Conservation (phyloP, 1,284 basidiomycete genomes). For the Puccinia horiana region DNA sequence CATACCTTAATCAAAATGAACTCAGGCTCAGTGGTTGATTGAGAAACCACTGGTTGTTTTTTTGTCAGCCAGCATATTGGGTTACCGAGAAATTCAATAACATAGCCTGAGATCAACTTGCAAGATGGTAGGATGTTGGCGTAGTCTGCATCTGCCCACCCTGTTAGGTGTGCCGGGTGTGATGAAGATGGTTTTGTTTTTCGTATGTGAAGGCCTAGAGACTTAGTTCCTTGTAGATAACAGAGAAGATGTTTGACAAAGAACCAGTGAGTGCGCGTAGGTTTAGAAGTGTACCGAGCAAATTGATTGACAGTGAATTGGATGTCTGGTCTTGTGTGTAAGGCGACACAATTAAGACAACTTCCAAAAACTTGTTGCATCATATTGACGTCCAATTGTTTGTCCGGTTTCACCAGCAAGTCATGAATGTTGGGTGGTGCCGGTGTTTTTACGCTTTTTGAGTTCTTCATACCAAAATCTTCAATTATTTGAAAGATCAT, state of each 20-base stretch:
- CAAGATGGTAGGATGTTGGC: neutral
- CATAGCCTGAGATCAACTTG: neutral
- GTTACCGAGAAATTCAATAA: neutral
- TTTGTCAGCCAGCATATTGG: neutral
- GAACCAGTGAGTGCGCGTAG: slow-evolving; percentile 6
- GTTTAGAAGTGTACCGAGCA: neutral
- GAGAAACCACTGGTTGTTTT: neutral
- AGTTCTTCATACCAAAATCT: neutral
- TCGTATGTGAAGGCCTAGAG: too few relatives aligned
- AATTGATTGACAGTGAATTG: slow-evolving; percentile 1
- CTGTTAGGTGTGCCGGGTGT: too few relatives aligned
- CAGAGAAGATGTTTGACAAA: neutral
- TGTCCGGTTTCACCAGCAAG: neutral
- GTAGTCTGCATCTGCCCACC: too few relatives aligned
- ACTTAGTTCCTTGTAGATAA: too few relatives aligned
- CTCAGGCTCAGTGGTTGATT: neutral
- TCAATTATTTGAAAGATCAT: neutral
- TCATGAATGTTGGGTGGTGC: neutral
- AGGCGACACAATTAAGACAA: neutral
- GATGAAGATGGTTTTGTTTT: neutral
- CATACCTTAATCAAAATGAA: neutral
- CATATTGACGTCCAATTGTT: neutral
- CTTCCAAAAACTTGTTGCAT: slow-evolving; percentile 25
- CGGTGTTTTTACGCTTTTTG: neutral
- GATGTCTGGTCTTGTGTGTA: slow-evolving; percentile 14